Evolutionary conservation across 192 early-diverging fungal genomes (phyloP).

Genomic region (Coemansia sp.): DNA sequence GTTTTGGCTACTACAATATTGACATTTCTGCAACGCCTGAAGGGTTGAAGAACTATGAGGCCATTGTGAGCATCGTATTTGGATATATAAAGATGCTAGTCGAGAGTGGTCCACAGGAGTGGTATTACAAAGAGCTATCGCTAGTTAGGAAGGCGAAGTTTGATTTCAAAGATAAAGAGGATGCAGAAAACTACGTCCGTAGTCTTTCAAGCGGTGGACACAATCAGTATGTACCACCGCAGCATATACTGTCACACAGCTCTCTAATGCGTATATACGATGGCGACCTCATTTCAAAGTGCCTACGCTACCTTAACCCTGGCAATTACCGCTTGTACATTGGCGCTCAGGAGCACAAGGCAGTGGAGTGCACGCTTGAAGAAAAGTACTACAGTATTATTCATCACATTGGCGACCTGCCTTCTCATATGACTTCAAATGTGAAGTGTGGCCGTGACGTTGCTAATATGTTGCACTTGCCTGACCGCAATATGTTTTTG

Average conservation of each 20-base stretch:
- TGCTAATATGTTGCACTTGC: constrained; percentile 1
- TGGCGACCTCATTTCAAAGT: constrained; percentile 59
- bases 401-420: constrained; percentile 54
- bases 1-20: constrained; percentile 19
- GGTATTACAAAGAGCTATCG: constrained; percentile 42
- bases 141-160: constrained; percentile 32
- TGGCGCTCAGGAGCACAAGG: background rate
- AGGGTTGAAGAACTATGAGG: constrained; percentile 13
- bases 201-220: constrained; percentile 33
- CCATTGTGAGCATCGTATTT: constrained; percentile 26
- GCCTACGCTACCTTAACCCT: constrained; percentile 56
- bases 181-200: constrained; percentile 45
- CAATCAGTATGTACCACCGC: constrained; percentile 57
- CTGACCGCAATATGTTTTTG: constrained; percentile 9
- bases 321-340: constrained; percentile 57
- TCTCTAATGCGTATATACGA: constrained; percentile 64
- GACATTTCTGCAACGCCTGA: constrained; percentile 8
- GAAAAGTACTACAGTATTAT: constrained; percentile 79
- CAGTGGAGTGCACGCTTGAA: constrained; percentile 34
- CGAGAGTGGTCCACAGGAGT: constrained; percentile 7
- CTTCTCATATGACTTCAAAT: background rate
- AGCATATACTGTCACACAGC: constrained; percentile 63
- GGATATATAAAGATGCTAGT: constrained; percentile 16
- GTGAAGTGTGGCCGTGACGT: background rate
- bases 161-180: constrained; percentile 64